Evolutionary conservation across 208 protist species (phyloP).

Genomic region (Leishmania turanica): DNA sequence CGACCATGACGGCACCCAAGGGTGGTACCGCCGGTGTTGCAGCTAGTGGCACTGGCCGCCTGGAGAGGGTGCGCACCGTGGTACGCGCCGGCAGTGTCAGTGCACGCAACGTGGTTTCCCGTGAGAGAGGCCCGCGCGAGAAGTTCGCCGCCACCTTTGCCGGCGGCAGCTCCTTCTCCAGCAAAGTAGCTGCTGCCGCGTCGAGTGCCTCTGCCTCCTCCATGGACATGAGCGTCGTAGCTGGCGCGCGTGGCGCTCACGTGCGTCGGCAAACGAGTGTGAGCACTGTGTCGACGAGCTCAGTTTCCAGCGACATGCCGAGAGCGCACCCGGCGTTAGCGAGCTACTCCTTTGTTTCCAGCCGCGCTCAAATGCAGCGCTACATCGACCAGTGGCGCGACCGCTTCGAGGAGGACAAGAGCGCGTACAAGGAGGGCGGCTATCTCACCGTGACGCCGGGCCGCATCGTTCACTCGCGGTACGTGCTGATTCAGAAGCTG

Average conservation of each 20-base stretch:
- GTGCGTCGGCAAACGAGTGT: slow-evolving; percentile 2
- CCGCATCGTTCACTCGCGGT: slow-evolving; percentile 70
- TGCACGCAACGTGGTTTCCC: not conserved
- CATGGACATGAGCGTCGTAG: slow-evolving; percentile 3
- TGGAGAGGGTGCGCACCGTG: not conserved
- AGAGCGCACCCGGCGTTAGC: not conserved
- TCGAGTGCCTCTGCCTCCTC: slow-evolving; percentile 10
- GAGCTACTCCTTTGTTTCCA: slow-evolving; percentile 19
- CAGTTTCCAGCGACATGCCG: not conserved
- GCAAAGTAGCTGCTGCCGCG: not conserved
- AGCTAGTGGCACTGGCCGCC: not conserved
- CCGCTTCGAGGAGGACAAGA: slow-evolving; percentile 58
- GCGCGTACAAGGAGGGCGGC: slow-evolving; percentile 71
- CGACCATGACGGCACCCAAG: not conserved
- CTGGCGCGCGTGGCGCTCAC: not conserved
- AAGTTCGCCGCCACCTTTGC: not conserved
- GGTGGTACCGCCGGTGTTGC: not conserved
- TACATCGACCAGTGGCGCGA: slow-evolving; percentile 66
- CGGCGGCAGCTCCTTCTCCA: not conserved
- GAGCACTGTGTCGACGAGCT: not conserved
- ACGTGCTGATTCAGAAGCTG: slow-evolving; percentile 83
- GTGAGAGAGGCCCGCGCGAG: not conserved
- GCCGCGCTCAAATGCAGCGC: slow-evolving; percentile 35
- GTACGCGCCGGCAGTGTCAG: not conserved
- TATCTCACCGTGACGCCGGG: slow-evolving; percentile 73